phyloP scores from a whole-genome alignment of 2,329 filamentous ascomycete genomes.

The Chrysoporthe deuterocubensis region DNA sequence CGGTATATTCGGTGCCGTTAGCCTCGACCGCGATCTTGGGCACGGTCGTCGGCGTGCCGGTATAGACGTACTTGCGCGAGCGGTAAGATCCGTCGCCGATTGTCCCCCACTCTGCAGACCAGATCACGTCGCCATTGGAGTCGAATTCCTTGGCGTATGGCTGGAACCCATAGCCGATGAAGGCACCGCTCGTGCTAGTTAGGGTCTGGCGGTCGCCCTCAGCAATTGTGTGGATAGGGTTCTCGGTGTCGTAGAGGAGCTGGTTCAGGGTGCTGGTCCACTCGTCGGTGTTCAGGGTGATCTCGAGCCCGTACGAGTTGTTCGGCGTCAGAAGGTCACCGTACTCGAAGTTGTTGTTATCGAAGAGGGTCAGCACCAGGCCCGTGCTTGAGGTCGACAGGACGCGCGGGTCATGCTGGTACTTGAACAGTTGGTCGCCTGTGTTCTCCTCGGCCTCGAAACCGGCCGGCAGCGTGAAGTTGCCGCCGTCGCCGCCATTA shows the following conservation, averaged over 20 bases:
- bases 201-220: constrained; percentile 21
- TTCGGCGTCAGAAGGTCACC: constrained; percentile 14
- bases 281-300: constrained; percentile 13
- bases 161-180: constrained; percentile 31
- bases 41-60: constrained; percentile 6
- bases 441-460: constrained; percentile 14
- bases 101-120: constrained; percentile 17
- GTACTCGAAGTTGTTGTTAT: constrained; percentile 25
- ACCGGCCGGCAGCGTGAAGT: constrained; percentile 17
- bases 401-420: constrained; percentile 22
- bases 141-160: constrained; percentile 22
- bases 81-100: constrained; percentile 19
- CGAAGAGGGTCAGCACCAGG: constrained; percentile 19
- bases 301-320: constrained; percentile 20
- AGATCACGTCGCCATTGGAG: constrained; percentile 9
- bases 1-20: not conserved
- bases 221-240: constrained; percentile 17
- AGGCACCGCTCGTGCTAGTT: constrained; percentile 30
- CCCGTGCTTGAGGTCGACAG: constrained; percentile 13
- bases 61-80: constrained; percentile 12
- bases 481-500: constrained; percentile 19
- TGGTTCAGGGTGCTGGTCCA: constrained; percentile 19
- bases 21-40: constrained; percentile 15
- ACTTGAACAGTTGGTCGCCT: constrained; percentile 19
- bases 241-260: constrained; percentile 15